Conservation (phyloP, 2,329 filamentous ascomycete genomes). For the Cladosporium oxysporum region DNA sequence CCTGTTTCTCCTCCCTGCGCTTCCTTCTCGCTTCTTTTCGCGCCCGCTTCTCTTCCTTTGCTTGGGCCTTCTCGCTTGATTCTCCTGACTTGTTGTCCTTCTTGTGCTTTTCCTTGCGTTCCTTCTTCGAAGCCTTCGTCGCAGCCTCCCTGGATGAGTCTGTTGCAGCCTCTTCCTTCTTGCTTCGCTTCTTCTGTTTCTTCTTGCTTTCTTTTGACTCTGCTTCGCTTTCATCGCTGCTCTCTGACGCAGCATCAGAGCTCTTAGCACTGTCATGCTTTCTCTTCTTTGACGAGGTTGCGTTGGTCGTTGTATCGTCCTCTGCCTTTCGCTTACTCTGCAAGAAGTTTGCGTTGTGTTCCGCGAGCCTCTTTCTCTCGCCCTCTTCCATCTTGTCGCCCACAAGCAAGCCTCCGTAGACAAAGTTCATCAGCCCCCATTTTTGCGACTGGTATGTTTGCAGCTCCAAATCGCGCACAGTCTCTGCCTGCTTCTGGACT, state of each 20-base stretch:
- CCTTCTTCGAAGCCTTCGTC: constrained; percentile 43
- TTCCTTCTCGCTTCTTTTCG: constrained; percentile 47
- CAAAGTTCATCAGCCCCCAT: constrained; percentile 81
- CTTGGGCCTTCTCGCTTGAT: constrained; percentile 37
- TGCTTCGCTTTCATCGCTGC: constrained; percentile 20
- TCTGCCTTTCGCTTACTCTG: constrained; percentile 24
- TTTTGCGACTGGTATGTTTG: constrained; percentile 72
- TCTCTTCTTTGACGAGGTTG: constrained; percentile 25
- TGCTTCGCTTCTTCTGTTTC: constrained; percentile 28
- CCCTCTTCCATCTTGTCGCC: constrained; percentile 56
- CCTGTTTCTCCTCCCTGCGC: constrained; percentile 54
- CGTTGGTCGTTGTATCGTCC: background rate
- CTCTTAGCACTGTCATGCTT: constrained; percentile 27
- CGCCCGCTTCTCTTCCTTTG: constrained; percentile 50
- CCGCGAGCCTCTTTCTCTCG: constrained; percentile 11
- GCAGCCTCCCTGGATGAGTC: constrained; percentile 34
- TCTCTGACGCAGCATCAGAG: constrained; percentile 23
- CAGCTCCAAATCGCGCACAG: constrained; percentile 40
- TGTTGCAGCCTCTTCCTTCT: constrained; percentile 3
- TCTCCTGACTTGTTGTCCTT: constrained; percentile 24
- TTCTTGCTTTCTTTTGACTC: constrained; percentile 27
- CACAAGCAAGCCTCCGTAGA: constrained; percentile 75
- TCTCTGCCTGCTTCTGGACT: constrained; percentile 67
- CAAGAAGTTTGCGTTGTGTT: background rate
- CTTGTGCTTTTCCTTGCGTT: constrained; percentile 25